Evolutionary conservation across 306 rosid genomes (phyloP), one percentile per base, ranked within the genome.

Genomic region (Cicer yamashitae): DNA sequence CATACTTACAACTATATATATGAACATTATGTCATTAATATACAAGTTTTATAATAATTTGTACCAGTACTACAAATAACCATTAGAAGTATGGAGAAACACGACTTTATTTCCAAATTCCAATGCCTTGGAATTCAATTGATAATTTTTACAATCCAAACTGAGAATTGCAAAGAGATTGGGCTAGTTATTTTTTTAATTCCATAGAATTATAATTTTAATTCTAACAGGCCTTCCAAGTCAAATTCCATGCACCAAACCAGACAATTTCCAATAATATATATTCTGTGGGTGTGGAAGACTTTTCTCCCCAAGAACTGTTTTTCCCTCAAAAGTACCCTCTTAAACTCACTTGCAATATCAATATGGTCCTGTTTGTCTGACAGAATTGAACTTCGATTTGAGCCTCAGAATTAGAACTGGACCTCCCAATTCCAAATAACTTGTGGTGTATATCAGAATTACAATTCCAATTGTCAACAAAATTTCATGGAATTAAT

Each of bases 141-240:
- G 47, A 20, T 50, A 34, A 37, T n/a, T 50, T 51, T 50, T n/a
- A 67, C 61, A 30, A 15, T 37, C 54, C 74, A 70, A 25, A 25
- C 8, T 50, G 52, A 50, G 62, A 50, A 70, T 69, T 30, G n/a
- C 11, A 1, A n/a, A 70, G 47, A 37, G 30, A 15, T 22, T 11
- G 8, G 10, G 10, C 73, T 50, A 38, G 15, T 14, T 14, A 20
- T 3, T 14, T 52, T 17, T 52, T 14, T 15, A 52, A 52, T 52
- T 52, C 58, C 6, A 50, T 30, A 59, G 73, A 68, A 68, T 47
- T 48, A 25, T 1, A n/a, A 41, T 4, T 45, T 20, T 45, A 45
- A 67, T 44, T 67, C 34, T 22, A 67, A 44, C 44, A 66, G 71
- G 39, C 71, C 71, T 44, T 66, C 39, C 51, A 38, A 70, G 64